Conservation (phyloP, 495 filamentous ascomycete genomes). For the Filosporella fistucella region DNA sequence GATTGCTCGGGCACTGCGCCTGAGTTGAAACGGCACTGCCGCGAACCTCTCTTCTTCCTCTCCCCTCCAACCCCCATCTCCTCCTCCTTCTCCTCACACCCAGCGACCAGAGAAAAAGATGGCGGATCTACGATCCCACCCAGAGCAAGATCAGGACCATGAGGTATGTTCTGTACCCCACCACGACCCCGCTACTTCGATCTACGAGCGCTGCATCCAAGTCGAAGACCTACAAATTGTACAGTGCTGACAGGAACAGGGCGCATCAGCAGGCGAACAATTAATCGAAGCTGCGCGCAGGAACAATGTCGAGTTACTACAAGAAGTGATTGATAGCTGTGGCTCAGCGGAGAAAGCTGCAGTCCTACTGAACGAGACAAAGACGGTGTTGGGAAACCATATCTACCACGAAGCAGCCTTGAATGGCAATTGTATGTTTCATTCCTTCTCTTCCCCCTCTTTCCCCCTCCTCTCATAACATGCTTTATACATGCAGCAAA, state of each 20-base stretch:
- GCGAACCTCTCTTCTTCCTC: too few relatives aligned
- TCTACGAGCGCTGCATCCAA: not conserved
- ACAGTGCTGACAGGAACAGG: conserved; percentile 42
- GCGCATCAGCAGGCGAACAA: conserved; percentile 78
- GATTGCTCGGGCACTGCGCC: too few relatives aligned
- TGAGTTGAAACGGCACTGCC: too few relatives aligned
- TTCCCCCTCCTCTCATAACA: not conserved
- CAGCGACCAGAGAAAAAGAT: too few relatives aligned
- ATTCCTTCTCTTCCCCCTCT: not conserved
- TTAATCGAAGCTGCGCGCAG: conserved; percentile 91
- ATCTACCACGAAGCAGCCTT: conserved; percentile 84
- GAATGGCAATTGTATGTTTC: conserved; percentile 74
- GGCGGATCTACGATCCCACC: conserved; percentile 28
- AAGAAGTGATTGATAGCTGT: conserved; percentile 46
- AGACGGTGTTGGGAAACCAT: conserved; percentile 79
- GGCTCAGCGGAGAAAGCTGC: conserved; percentile 43
- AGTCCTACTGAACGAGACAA: conserved; percentile 74
- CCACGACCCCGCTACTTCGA: too few relatives aligned
- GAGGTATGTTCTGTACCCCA: conserved; percentile 26
- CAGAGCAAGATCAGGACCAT: conserved; percentile 33
- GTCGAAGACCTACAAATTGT: not conserved
- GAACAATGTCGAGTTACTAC: conserved; percentile 82
- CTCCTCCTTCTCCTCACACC: too few relatives aligned
- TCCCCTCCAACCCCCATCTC: too few relatives aligned
- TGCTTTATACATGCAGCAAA: not conserved